Evolutionary conservation across 2,329 filamentous ascomycete species (phyloP), one percentile per base, ranked within the genome.

Genomic region (Microsporum audouinii): DNA sequence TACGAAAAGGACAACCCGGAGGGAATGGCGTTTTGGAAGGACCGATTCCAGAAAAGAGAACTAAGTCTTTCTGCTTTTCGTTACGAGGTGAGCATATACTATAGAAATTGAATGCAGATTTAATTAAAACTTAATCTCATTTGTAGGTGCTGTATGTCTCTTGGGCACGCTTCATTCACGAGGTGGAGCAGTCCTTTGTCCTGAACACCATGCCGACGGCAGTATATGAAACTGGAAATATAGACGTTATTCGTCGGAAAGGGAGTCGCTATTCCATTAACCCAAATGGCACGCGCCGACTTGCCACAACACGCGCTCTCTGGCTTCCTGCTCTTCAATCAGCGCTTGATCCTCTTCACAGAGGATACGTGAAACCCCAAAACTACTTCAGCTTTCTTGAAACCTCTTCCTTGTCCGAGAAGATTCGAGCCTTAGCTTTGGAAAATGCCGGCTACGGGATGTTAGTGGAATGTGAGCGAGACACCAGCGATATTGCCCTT

Each of bases 391-490:
- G 61, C 58, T 38, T 64, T 56, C 60, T 64, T 64, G 57, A 62
- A 27, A 58, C 60, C 57, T 61, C 53, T 45, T 64, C 61, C 61
- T 58, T 64, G 29, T 63, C 62, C 56, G 60, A 64, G 57, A 64
- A 57, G 58, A 57, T 64, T 58, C 58, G 61, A 63, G 58, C 57
- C 57, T 60, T 64, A 55, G 60, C 55, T 27, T 55, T 64, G 38
- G 62, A 64, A 64, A 62, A 43, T 57, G 62, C 62, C 57, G 62
- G 62, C 57, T 64, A 64, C 63, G 62, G 61, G 55, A 64, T 56
- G 58, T 41, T 64, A 41, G 62, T 64, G 45, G 62, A 64, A 61
- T 64, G 62, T 63, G 61, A 63, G 58, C 60, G 58, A 41, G 62
- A 61, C 60, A 59, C 58, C 57, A 53, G 34, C 31, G 62, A 64